These are phyloP conservation scores for Lactarius vividus DNA, from an alignment of 768 basidiomycete species.

Conservation along the genomic window DNA sequence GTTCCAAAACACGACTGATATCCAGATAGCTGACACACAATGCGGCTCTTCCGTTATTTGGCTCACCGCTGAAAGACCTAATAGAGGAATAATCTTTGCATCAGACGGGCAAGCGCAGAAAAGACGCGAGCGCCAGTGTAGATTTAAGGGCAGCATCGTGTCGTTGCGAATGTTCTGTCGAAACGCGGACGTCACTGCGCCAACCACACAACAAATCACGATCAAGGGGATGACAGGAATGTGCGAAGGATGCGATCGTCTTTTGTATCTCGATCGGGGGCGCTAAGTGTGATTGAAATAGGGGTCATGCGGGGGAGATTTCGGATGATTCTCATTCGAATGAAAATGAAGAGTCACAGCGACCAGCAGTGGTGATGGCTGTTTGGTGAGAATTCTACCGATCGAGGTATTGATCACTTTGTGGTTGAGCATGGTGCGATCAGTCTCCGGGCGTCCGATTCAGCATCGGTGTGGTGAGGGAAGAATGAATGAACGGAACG, in stretches of 20 bases:
- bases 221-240: neutral
- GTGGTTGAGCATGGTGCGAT: neutral
- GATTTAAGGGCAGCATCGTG: neutral
- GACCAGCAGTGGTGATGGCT: neutral
- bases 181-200: neutral
- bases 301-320: neutral
- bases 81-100: neutral
- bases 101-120: neutral
- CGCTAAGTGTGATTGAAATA: neutral
- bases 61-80: neutral
- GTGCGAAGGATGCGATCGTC: neutral
- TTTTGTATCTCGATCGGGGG: neutral
- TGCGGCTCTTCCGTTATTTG: neutral
- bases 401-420: conserved; percentile 3
- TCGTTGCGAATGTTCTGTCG: neutral
- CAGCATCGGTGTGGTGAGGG: neutral
- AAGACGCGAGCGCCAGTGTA: neutral
- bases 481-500: conserved; percentile 1
- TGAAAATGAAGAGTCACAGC: neutral
- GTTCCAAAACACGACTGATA: neutral
- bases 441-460: neutral
- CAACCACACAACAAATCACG: conserved; percentile 2
- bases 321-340: conserved; percentile 3
- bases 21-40: neutral
- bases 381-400: neutral